Evolutionary conservation across 352 stramenopile species (phyloP), one percentile per base, ranked within the genome.

Genomic region (Pythium phragmitis): DNA sequence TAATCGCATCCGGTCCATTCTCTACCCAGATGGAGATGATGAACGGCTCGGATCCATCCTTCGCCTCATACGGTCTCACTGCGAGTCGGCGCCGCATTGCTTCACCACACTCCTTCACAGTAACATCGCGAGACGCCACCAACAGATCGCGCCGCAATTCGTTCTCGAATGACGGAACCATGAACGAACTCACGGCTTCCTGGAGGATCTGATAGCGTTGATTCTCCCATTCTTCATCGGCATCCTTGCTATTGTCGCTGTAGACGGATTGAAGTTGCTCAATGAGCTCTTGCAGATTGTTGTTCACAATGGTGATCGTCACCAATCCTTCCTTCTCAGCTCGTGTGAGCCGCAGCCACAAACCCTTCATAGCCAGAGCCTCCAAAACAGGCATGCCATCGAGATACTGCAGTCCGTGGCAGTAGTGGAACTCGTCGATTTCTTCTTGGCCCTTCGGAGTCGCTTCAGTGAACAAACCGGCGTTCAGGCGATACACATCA

Each of bases 1-100:
- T 87, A 45, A 96, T 88, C 23, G 85, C 83, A 48, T 94, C 79
- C 53, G 86, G 83, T 30, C 66, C 80, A 54, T 74, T 81, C 56
- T 96, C 87, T 46, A 96, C 82, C 85, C 85, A 96, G 57, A 96
- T 94, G 16, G 85, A 94, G 48, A 96, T 82, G 53, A 96, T 87
- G 45, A 80, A 91, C 12, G 87, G 85, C 48, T 96, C 87, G 7
- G 80, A 68, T 0, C 82, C 82, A 57, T 96, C 85, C 30, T 85
- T 75, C 21, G 85, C 75, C 52, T 94, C 87, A 46, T 89, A 96
- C 0, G 87, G 87, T 34, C 87, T 80, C 14, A 94, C 87, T 13
- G 72, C 79, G 14, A 96, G 57, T 3, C 85, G 76, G 42, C 90
- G 69, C n/a, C 80, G 77, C 64, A 96, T 77, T 14, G 73, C 70